Percentiles rank a stretch among this genome's conserved stretches.
Conservation (phyloP, 1,139 yeast species). For the Nakaseomyces uthaithaninus region DNA sequence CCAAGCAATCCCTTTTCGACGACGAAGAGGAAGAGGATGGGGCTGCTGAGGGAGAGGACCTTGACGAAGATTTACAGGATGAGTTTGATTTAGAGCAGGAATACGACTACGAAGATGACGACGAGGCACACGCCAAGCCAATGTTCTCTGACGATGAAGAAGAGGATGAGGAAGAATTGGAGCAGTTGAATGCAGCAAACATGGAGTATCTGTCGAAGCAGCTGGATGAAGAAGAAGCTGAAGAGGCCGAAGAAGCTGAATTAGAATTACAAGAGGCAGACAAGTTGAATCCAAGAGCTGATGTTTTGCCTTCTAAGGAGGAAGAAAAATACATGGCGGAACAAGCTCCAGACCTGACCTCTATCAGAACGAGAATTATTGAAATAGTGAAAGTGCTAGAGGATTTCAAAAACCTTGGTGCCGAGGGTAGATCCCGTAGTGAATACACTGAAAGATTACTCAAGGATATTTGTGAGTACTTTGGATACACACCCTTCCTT, state of each 20-base stretch:
- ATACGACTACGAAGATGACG: constrained; percentile 42
- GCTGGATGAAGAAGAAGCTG: constrained; percentile 63
- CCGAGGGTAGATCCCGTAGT: constrained; percentile 76
- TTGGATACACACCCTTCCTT: constrained; percentile 90
- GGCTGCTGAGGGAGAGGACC: constrained; percentile 22
- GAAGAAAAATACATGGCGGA: constrained; percentile 46
- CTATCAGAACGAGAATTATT: constrained; percentile 86
- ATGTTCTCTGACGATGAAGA: constrained; percentile 75
- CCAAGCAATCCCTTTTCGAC: constrained; percentile 71
- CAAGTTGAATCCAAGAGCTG: constrained; percentile 60
- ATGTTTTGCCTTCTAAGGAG: constrained; percentile 52
- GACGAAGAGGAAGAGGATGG: constrained; percentile 47
- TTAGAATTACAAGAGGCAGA: constrained; percentile 58
- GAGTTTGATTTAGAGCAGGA: constrained; percentile 52
- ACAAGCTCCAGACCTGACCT: constrained; percentile 64
- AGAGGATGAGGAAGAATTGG: constrained; percentile 71
- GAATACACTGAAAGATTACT: constrained; percentile 73
- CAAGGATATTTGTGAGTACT: constrained; percentile 83
- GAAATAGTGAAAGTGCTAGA: constrained; percentile 95
- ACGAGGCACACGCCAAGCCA: constrained; percentile 53
- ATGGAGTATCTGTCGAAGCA: constrained; percentile 70
- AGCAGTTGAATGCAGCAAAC: constrained; percentile 74
- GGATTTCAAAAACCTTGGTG: constrained; percentile 76
- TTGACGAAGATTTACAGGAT: constrained; percentile 45
- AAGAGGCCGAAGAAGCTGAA: constrained; percentile 73